A percentile compares a stretch with the other conserved stretches of the same genome.
Conservation (phyloP, 768 basidiomycete species). For the Tylopilus sp. region DNA sequence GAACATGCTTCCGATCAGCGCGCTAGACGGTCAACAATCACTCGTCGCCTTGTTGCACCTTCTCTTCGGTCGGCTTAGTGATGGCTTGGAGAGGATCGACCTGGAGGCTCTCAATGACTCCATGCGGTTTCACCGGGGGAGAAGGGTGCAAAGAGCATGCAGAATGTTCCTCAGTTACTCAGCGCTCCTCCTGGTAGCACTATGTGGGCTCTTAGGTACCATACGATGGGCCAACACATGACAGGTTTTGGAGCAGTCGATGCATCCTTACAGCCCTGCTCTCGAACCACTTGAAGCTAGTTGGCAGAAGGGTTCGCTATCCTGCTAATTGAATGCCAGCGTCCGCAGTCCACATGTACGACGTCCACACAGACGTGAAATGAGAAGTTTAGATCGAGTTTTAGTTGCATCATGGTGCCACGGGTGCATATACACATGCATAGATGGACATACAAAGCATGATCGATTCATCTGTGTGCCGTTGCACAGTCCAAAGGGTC, state of each 20-base stretch:
- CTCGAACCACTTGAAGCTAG: not conserved
- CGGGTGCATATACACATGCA: constrained; percentile 19
- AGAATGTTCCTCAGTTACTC: constrained; percentile 14
- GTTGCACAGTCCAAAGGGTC: constrained; percentile 1
- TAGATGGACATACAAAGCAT: constrained; percentile 19
- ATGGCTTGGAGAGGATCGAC: constrained; percentile 12
- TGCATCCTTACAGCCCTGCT: not conserved
- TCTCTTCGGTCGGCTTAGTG: constrained; percentile 1
- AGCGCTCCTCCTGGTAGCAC: constrained; percentile 19
- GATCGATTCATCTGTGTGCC: constrained; percentile 6
- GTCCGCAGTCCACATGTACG: no score
- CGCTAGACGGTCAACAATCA: constrained; percentile 68
- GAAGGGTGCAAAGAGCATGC: constrained; percentile 14
- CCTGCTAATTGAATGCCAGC: no score
- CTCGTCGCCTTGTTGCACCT: constrained; percentile 36
- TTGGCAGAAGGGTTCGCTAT: not conserved
- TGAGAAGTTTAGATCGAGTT: not conserved
- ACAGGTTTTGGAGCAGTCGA: not conserved
- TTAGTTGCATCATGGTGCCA: constrained; percentile 16
- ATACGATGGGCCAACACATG: constrained; percentile 18
- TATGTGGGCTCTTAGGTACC: constrained; percentile 21
- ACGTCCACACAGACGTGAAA: not conserved
- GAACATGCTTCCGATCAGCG: constrained; percentile 73
- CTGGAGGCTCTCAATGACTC: constrained; percentile 16
- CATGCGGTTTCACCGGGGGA: constrained; percentile 2